Conservation (phyloP, 177 flowering plant genomes). For the Telopea speciosissima region DNA sequence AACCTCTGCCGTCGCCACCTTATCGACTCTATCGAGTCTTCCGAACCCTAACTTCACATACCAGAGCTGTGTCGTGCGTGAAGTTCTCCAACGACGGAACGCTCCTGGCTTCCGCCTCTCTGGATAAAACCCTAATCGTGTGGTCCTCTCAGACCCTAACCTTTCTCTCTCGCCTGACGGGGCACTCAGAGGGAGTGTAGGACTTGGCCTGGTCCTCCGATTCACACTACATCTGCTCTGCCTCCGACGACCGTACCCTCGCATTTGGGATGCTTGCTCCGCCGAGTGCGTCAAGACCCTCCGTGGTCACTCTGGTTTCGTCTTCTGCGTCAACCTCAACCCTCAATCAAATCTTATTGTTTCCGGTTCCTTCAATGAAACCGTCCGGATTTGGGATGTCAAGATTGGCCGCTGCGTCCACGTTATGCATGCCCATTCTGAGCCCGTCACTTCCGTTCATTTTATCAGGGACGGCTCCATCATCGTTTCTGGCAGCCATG, state of each 20-base stretch:
- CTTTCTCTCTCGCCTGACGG: constrained; percentile 43
- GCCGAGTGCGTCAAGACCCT: constrained; percentile 71
- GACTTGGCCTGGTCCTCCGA: constrained; percentile 96
- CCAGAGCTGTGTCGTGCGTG: constrained; percentile 75
- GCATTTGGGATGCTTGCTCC: constrained; percentile 80
- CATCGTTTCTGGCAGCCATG: constrained; percentile 82
- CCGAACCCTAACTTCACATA: constrained; percentile 53
- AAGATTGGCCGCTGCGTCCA: constrained; percentile 60
- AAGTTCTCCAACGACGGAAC: constrained; percentile 85
- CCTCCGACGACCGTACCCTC: constrained; percentile 87
- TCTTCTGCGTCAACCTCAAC: constrained; percentile 87
- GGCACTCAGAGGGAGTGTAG: constrained; percentile 79
- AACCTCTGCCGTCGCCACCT: constrained; percentile 21
- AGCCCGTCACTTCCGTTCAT: constrained; percentile 78
- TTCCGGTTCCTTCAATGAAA: constrained; percentile 85
- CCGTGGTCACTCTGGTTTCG: constrained; percentile 66
- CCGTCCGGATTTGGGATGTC: constrained; percentile 75
- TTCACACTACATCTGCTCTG: constrained; percentile 89
- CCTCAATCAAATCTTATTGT: constrained; percentile 67
- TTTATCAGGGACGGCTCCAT: constrained; percentile 78
- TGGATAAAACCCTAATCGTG: constrained; percentile 79
- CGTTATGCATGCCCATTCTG: constrained; percentile 53
- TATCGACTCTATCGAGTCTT: constrained; percentile 57
- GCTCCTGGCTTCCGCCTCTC: constrained; percentile 81
- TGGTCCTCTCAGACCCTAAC: constrained; percentile 51